Conservation (phyloP, 2,329 filamentous ascomycete genomes). For the Penicillium rolfsii region DNA sequence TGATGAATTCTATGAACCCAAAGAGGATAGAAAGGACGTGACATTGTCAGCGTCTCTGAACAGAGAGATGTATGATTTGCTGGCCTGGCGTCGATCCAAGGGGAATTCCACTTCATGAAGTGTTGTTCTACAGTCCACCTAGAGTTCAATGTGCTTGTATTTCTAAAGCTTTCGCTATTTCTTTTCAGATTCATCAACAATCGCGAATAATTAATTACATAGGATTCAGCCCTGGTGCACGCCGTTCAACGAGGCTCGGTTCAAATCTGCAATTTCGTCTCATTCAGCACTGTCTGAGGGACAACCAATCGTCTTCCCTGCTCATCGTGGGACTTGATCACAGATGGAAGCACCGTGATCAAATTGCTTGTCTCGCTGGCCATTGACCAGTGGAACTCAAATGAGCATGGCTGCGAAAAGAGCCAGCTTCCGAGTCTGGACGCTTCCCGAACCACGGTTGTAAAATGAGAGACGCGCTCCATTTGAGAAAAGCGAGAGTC, state of each 20-base stretch:
- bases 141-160: neutral
- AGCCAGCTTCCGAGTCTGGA: conserved; percentile 33
- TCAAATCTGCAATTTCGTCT: conserved; percentile 12
- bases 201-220: neutral
- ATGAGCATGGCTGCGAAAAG: conserved; percentile 33
- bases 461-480: conserved; percentile 27
- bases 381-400: conserved; percentile 25
- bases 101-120: neutral
- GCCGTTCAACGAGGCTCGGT: neutral
- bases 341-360: conserved; percentile 21
- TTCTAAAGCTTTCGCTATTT: neutral
- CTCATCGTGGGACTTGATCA: conserved; percentile 31
- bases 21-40: neutral
- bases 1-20: neutral
- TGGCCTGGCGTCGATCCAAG: conserved; percentile 22
- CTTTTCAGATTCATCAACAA: neutral
- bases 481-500: conserved; percentile 15
- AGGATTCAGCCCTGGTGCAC: no score
- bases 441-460: conserved; percentile 23
- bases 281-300: conserved; percentile 23
- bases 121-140: neutral
- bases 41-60: neutral
- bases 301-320: conserved; percentile 20
- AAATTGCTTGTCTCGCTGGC: neutral
- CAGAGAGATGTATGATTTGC: conserved; percentile 20